phyloP scores from a whole-genome alignment of 2,329 filamentous ascomycete genomes.

The Metarhizium rileyi region DNA sequence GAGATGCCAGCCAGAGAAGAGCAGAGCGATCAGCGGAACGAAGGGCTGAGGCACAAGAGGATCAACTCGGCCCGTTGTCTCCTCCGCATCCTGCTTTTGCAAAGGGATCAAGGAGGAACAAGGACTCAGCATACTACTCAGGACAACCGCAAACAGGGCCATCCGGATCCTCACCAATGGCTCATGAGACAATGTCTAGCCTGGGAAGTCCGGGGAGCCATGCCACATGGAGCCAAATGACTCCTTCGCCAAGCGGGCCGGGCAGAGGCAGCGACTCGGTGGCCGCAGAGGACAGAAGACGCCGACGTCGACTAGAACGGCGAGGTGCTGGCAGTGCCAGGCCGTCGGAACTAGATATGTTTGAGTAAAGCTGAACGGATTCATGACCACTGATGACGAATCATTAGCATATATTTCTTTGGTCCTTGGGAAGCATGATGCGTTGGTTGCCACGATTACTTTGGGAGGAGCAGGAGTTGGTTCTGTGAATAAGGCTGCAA shows the following conservation, averaged over 20 bases:
- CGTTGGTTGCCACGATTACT: background rate
- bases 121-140: conserved; percentile 55
- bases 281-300: conserved; percentile 41
- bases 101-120: conserved; percentile 36
- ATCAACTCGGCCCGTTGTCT: conserved; percentile 34
- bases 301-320: conserved; percentile 45
- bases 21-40: conserved; percentile 38
- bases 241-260: conserved; percentile 33
- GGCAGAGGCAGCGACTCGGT: conserved; percentile 22
- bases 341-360: conserved; percentile 27
- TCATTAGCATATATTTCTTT: no score
- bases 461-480: background rate
- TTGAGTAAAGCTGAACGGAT: conserved; percentile 17
- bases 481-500: background rate
- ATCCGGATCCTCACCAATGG: conserved; percentile 30
- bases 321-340: conserved; percentile 30
- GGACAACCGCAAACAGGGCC: conserved; percentile 33
- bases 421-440: background rate
- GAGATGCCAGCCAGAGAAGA: conserved; percentile 39
- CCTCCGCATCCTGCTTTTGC: conserved; percentile 50
- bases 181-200: conserved; percentile 35
- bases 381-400: background rate
- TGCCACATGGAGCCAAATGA: conserved; percentile 45
- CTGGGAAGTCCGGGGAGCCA: conserved; percentile 38
- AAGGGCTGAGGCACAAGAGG: conserved; percentile 31